These are phyloP conservation scores for Nothophytophthora sp. DNA, from an alignment of 352 stramenopile genomes.

Conservation along the genomic window DNA sequence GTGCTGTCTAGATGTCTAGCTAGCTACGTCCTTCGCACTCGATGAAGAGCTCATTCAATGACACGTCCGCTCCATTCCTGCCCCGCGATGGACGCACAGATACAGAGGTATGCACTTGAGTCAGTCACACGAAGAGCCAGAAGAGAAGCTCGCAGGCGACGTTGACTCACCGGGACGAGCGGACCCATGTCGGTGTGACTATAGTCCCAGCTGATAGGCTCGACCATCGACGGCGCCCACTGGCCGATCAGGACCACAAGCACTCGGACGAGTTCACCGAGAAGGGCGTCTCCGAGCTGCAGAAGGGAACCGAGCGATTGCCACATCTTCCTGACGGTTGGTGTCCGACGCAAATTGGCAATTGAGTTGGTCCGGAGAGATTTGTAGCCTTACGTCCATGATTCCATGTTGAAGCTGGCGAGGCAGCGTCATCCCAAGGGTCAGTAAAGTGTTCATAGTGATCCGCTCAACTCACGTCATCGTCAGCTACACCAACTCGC, in stretches of 20 bases:
- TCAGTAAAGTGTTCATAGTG: too few species aligned
- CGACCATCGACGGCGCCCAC: conserved; percentile 4
- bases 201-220: conserved; percentile 22
- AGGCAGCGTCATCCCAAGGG: too few species aligned
- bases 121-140: neutral
- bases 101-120: conserved; percentile 46
- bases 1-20: too few species aligned
- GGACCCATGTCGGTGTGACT: conserved; percentile 5
- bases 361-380: too few species aligned
- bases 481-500: too few species aligned
- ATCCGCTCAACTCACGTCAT: too few species aligned
- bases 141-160: neutral
- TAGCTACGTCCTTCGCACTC: too few species aligned
- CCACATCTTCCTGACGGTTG: conserved; percentile 1
- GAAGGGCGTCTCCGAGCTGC: conserved; percentile 10
- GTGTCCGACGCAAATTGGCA: conserved; percentile 11
- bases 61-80: conserved; percentile 60
- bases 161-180: conserved; percentile 38
- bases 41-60: too few species aligned
- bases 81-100: too few species aligned
- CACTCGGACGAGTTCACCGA: conserved; percentile 10
- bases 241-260: conserved; percentile 4
- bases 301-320: conserved; percentile 2
- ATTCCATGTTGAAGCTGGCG: too few species aligned
- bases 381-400: too few species aligned